Evolutionary conservation across 2,329 filamentous ascomycete species (phyloP), one percentile per base, ranked within the genome.

Genomic region (Cytospora piceae): DNA sequence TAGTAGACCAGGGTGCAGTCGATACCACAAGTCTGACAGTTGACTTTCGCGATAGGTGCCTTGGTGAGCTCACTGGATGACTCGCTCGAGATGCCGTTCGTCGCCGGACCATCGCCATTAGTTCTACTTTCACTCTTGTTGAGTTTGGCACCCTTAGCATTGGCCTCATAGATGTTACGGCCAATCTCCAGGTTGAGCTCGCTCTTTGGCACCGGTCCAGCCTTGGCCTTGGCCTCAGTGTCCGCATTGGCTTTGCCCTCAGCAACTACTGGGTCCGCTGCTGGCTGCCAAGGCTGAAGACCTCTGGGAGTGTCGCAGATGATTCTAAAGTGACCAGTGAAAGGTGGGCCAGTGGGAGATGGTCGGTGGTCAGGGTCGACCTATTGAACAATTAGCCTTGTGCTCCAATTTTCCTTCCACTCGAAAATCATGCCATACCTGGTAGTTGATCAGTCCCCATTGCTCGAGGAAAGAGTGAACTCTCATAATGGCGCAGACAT

Each of bases 381-480:
- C 94, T 98, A 46, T 62, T 24, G 24, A 22, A 7, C 17, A 67
- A 37, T 67, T 24, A 59, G 29, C n/a, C n/a, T 27, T 8, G 14
- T 15, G 11, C 8, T 52, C 20, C 42, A 29, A 15, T 22, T 11
- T n/a, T 4, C 22, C 7, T 29, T 39, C 22, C 14, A 15, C 20
- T 17, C 12, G 52, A 27, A 83, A 97, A 94, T 99, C 14, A 15
- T n/a, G 22, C 5, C 56, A 29, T 83, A 97, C 94, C 84, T 99
- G 95, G 75, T 99, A 99, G 79, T 99, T 99, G 77, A 99, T 97
- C 73, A 99, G 82, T 9, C 95, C 95, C 95, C 95, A 99, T 77
- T 98, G 94, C 80, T 99, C 95, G 42, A 99, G 84, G 80, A 99
- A 99, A 20, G 93, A 91, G 78, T 99, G 95, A 22, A 99, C 94